Evolutionary conservation across 2,329 filamentous ascomycete species (phyloP).

Genomic region (Paracorniculantispora psalliotae): DNA sequence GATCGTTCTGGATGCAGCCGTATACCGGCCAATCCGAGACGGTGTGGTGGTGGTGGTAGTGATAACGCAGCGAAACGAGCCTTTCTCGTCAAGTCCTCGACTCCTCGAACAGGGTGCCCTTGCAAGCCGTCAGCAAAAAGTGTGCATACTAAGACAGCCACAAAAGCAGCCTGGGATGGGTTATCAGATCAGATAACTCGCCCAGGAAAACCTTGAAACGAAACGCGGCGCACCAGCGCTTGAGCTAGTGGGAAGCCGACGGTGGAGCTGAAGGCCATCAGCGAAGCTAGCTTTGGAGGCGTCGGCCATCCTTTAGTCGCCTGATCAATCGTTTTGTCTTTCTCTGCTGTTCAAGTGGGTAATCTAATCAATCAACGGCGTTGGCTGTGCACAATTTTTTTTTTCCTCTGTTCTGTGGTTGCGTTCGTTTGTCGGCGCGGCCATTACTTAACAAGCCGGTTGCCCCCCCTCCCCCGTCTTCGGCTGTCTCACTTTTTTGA

Average conservation of each 20-base stretch:
- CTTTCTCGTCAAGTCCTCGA: neutral
- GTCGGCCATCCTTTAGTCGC: constrained; percentile 2
- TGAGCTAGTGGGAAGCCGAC: neutral
- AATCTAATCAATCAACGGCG: constrained; percentile 13
- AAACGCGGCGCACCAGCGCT: neutral
- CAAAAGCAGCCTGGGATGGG: neutral
- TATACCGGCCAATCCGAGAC: neutral
- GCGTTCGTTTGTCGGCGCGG: neutral
- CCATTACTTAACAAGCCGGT: neutral
- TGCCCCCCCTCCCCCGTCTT: neutral
- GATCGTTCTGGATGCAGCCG: neutral
- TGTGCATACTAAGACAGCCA: neutral
- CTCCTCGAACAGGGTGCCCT: neutral
- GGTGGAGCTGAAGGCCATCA: neutral
- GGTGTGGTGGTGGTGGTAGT: neutral
- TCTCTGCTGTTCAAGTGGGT: neutral
- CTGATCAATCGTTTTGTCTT: neutral
- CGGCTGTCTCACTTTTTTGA: neutral
- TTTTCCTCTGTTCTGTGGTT: neutral
- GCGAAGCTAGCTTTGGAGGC: neutral
- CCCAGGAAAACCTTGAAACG: neutral
- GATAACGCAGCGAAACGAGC: neutral
- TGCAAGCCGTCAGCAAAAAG: neutral
- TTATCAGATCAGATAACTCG: constrained; percentile 11
- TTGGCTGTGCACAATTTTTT: neutral